Percentiles rank a stretch among this genome's conserved stretches.
Evolutionary conservation across 1,284 basidiomycete genomes (phyloP).

Genomic region (Takashimella koratensis): DNA sequence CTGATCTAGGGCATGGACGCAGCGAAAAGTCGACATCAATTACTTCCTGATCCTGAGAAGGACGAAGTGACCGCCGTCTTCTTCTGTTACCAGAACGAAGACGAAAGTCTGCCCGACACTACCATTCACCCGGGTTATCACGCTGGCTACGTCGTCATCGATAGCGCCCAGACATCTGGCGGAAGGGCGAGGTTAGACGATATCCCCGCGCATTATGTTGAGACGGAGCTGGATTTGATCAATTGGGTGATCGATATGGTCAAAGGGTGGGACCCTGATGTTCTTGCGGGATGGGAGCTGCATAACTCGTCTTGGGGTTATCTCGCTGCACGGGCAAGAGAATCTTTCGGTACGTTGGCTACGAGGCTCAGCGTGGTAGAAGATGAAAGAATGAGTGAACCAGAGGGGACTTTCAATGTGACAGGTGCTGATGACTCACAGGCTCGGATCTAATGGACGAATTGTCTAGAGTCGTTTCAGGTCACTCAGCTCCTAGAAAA

Average conservation of each 20-base stretch:
- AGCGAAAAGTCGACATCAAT: constrained; percentile 63
- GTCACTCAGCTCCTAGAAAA: constrained; percentile 48
- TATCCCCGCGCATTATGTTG: constrained; percentile 58
- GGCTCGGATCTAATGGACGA: constrained; percentile 65
- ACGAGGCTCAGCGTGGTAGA: not conserved
- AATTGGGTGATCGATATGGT: constrained; percentile 75
- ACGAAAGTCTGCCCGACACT: constrained; percentile 51
- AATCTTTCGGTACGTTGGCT: constrained; percentile 56
- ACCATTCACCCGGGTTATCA: constrained; percentile 48
- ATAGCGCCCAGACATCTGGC: constrained; percentile 23
- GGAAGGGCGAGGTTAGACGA: constrained; percentile 38
- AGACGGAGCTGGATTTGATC: constrained; percentile 75
- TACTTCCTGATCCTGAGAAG: constrained; percentile 65
- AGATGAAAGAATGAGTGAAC: constrained; percentile 4
- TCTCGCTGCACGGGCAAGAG: constrained; percentile 62
- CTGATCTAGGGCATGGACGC: no score
- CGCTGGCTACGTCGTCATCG: constrained; percentile 62
- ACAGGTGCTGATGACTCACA: no score
- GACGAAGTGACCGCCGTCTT: constrained; percentile 72
- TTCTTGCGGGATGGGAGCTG: constrained; percentile 88
- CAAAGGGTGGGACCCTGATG: constrained; percentile 79
- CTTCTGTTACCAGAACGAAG: constrained; percentile 63
- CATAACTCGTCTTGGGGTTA: constrained; percentile 90
- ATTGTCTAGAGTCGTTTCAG: constrained; percentile 63
- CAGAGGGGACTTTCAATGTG: no score